These are phyloP conservation scores for Epichloe scottii DNA, from an alignment of 2,329 filamentous ascomycete species.

Conservation along the genomic window DNA sequence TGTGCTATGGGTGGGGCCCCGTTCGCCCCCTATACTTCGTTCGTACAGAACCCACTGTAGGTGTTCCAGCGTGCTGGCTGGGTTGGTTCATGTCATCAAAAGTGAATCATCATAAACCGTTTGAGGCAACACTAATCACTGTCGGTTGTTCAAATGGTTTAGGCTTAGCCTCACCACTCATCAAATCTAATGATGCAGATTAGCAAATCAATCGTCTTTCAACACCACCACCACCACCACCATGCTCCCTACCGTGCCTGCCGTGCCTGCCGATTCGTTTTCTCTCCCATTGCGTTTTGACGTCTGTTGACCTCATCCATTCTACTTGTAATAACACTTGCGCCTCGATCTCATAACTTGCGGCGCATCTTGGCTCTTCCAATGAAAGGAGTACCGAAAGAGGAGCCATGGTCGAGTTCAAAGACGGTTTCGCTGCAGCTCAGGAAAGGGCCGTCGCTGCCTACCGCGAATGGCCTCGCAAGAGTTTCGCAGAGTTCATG, in stretches of 20 bases:
- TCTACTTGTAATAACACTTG: not conserved
- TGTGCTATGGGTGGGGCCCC: too few species aligned
- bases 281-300: not conserved
- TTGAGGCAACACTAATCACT: too few species aligned
- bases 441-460: not conserved
- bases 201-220: too few species aligned
- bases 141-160: too few species aligned
- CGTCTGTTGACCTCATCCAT: not conserved
- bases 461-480: conserved; percentile 9
- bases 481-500: conserved; percentile 19
- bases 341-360: not conserved
- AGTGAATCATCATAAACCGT: too few species aligned
- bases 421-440: not conserved
- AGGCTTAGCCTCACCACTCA: too few species aligned
- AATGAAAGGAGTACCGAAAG: not conserved
- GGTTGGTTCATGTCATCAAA: not conserved
- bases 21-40: too few species aligned
- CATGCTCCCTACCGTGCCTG: too few species aligned
- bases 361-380: not conserved
- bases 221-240: too few species aligned
- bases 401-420: conserved; percentile 1
- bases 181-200: too few species aligned
- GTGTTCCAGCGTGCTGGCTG: too few species aligned
- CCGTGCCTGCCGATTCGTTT: not conserved
- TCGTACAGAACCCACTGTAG: too few species aligned